Percentiles rank a stretch among this genome's conserved stretches.
Evolutionary conservation across 2,329 filamentous ascomycete species (phyloP).

Genomic region (Curvularia lunata): DNA sequence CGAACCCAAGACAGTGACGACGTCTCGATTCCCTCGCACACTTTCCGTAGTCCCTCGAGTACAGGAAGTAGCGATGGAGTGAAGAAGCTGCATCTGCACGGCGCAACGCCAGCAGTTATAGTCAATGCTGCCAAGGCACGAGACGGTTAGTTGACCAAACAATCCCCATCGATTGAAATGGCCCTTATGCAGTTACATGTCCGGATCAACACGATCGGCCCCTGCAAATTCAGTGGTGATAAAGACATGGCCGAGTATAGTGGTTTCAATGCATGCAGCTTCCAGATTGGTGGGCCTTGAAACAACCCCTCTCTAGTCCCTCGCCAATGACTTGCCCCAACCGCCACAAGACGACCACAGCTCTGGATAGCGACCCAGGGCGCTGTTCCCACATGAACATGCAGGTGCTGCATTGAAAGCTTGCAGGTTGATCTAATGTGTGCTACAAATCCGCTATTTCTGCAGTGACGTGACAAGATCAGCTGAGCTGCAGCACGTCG

Average conservation of each 20-base stretch:
- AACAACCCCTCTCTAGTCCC: background rate
- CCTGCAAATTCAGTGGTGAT: background rate
- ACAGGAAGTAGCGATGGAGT: background rate
- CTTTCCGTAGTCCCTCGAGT: conserved; percentile 1
- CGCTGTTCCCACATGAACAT: background rate
- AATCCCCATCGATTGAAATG: conserved; percentile 2
- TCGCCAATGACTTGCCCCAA: background rate
- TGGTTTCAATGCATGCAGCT: background rate
- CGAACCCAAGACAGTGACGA: background rate
- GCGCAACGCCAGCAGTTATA: conserved; percentile 3
- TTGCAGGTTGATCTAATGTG: background rate
- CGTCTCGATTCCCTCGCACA: background rate
- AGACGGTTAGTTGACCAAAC: background rate
- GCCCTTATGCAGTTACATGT: background rate
- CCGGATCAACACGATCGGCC: conserved; percentile 3
- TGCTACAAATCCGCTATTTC: background rate
- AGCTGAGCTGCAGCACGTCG: background rate
- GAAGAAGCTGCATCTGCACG: background rate
- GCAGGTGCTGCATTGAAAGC: background rate
- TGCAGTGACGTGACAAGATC: background rate
- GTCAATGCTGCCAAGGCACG: conserved; percentile 6
- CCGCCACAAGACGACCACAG: background rate
- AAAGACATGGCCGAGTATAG: background rate
- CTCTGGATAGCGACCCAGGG: background rate
- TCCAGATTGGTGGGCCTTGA: background rate